phyloP scores from a whole-genome alignment of 2,329 filamentous ascomycete species.

The Fusarium ambrosium region DNA sequence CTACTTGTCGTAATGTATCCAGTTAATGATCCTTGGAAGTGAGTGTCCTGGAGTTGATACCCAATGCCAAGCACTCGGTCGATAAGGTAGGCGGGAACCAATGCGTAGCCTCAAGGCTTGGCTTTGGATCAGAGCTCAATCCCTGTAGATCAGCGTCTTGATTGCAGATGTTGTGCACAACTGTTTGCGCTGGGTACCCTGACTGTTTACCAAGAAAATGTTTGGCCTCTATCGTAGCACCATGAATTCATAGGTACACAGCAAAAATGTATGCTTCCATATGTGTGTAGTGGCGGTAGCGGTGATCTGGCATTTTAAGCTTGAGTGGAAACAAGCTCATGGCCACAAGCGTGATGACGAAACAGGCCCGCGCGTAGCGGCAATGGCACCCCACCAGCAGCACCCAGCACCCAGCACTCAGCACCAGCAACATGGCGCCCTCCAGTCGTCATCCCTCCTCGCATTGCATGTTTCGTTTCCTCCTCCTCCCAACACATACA shows the following conservation, averaged over 20 bases:
- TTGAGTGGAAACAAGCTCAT: constrained; percentile 40
- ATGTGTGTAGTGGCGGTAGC: background rate
- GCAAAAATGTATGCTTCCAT: background rate
- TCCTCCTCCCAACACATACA: constrained; percentile 12
- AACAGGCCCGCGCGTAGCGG: constrained; percentile 32
- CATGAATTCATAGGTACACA: background rate
- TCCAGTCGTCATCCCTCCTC: constrained; percentile 35
- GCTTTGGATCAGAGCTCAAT: constrained; percentile 27
- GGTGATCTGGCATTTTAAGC: constrained; percentile 22
- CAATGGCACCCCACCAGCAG: constrained; percentile 28
- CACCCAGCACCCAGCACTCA: background rate
- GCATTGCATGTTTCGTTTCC: constrained; percentile 25
- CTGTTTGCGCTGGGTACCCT: background rate
- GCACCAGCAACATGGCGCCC: constrained; percentile 18
- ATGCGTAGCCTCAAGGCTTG: constrained; percentile 23
- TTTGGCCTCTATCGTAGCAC: background rate
- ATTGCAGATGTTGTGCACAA: background rate
- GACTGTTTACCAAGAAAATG: background rate
- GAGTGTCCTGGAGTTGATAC: background rate
- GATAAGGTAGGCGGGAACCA: constrained; percentile 18
- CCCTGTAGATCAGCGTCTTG: constrained; percentile 35
- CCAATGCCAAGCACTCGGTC: constrained; percentile 9
- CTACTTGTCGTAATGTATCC: constrained; percentile 1
- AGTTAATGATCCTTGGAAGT: background rate
- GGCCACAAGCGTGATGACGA: constrained; percentile 38